phyloP scores from a whole-genome alignment of 106 monocot species.

The Cymbidium sinense region DNA sequence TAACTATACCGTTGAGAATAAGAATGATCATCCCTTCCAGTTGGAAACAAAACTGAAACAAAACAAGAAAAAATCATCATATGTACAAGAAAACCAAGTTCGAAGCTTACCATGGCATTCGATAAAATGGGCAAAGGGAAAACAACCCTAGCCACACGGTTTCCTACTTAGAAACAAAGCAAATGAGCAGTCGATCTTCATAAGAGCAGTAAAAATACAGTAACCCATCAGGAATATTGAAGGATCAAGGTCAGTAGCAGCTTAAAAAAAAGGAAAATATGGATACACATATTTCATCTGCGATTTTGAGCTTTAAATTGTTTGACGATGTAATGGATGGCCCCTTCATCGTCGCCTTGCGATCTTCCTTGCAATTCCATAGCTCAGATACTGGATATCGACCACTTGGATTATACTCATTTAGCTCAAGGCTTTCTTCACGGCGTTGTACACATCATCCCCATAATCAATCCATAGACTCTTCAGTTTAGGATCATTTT shows the following conservation, averaged over 20 bases:
- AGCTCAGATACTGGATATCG: conserved; percentile 51
- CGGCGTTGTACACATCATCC: conserved; percentile 64
- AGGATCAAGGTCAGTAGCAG: too few species aligned
- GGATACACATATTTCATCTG: conserved; percentile 10
- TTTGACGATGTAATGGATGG: conserved; percentile 36
- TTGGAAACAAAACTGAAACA: too few species aligned
- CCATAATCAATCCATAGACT: conserved; percentile 43
- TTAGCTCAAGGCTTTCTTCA: conserved; percentile 66
- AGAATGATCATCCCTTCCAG: too few species aligned
- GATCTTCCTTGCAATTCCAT: conserved; percentile 66
- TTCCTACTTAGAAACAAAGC: background rate
- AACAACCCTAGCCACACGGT: background rate
- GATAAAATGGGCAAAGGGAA: background rate
- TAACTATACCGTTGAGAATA: too few species aligned
- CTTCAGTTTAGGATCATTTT: conserved; percentile 57
- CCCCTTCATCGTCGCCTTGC: conserved; percentile 61
- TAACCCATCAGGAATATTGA: background rate
- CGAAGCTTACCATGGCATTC: background rate
- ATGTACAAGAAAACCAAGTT: too few species aligned
- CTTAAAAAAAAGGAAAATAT: too few species aligned
- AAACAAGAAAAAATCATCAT: too few species aligned
- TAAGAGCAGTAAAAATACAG: background rate
- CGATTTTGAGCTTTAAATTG: conserved; percentile 36
- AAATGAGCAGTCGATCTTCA: background rate
- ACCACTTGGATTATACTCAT: conserved; percentile 61